Conservation (phyloP, 805 yeast genomes). For the Suhomyces canberraensis region DNA sequence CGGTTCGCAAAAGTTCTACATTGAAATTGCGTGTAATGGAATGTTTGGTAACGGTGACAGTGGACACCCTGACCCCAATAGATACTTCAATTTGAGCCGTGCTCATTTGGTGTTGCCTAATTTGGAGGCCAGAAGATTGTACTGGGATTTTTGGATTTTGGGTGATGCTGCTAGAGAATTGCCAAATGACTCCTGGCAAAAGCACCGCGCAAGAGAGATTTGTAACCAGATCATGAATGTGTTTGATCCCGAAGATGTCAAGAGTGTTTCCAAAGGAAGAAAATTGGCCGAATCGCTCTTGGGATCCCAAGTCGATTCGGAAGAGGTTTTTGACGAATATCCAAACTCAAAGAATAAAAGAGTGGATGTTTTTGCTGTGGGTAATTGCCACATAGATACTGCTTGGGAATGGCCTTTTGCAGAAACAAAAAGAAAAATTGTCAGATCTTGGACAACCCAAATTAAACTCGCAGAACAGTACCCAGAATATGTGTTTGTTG, state of each 20-base stretch:
- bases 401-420: conserved; percentile 99
- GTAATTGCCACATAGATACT: conserved; percentile 96
- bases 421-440: conserved; percentile 88
- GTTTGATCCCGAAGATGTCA: conserved; percentile 69
- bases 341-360: conserved; percentile 28
- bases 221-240: conserved; percentile 79
- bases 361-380: conserved; percentile 76
- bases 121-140: conserved; percentile 71
- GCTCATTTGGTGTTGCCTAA: conserved; percentile 85
- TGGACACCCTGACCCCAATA: conserved; percentile 71
- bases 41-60: conserved; percentile 75
- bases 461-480: conserved; percentile 77
- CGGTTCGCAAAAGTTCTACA: conserved; percentile 62
- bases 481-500: conserved; percentile 92
- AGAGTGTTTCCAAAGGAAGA: conserved; percentile 60
- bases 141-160: conserved; percentile 80
- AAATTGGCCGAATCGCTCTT: conserved; percentile 58
- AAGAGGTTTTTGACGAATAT: conserved; percentile 49
- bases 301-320: conserved; percentile 64
- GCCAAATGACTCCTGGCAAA: conserved; percentile 72
- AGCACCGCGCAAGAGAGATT: conserved; percentile 75
- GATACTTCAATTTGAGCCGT: conserved; percentile 60
- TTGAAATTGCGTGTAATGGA: conserved; percentile 91
- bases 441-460: conserved; percentile 94
- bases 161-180: conserved; percentile 91